phyloP scores from a whole-genome alignment of 148 eudicot genomes.

The Cornus florida region DNA sequence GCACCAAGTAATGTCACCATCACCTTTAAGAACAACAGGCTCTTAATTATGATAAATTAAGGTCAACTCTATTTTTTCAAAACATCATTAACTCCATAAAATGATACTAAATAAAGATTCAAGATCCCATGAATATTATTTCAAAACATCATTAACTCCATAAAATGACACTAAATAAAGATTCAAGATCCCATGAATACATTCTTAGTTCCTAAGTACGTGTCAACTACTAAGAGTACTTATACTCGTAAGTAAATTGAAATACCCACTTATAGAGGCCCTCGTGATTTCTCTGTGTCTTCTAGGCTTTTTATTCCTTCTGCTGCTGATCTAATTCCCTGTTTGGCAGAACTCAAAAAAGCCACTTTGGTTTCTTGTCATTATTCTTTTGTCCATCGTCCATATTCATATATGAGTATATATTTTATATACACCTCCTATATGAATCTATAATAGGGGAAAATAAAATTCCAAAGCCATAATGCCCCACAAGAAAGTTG shows the following conservation, averaged over 20 bases:
- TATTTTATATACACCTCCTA: too few relatives aligned
- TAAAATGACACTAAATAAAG: too few relatives aligned
- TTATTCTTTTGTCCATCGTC: background rate
- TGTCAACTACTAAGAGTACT: too few relatives aligned
- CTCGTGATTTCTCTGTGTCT: background rate
- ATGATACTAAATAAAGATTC: too few relatives aligned
- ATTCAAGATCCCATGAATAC: too few relatives aligned
- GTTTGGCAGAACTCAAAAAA: slow-evolving; percentile 8
- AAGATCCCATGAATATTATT: too few relatives aligned
- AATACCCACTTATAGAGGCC: background rate
- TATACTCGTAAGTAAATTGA: background rate
- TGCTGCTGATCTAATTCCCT: background rate
- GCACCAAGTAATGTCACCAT: background rate
- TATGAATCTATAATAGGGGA: background rate
- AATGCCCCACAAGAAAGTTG: background rate
- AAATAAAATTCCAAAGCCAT: background rate
- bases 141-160: too few relatives aligned
- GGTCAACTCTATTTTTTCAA: too few relatives aligned
- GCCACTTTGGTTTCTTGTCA: background rate
- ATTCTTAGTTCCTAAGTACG: too few relatives aligned
- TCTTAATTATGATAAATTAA: too few relatives aligned
- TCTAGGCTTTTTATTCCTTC: background rate
- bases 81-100: too few relatives aligned
- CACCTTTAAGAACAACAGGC: too few relatives aligned
- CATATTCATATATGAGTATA: background rate